These are phyloP conservation scores for Wickerhamiella sergipiensis DNA, from an alignment of 805 yeast genomes.

Conservation along the genomic window DNA sequence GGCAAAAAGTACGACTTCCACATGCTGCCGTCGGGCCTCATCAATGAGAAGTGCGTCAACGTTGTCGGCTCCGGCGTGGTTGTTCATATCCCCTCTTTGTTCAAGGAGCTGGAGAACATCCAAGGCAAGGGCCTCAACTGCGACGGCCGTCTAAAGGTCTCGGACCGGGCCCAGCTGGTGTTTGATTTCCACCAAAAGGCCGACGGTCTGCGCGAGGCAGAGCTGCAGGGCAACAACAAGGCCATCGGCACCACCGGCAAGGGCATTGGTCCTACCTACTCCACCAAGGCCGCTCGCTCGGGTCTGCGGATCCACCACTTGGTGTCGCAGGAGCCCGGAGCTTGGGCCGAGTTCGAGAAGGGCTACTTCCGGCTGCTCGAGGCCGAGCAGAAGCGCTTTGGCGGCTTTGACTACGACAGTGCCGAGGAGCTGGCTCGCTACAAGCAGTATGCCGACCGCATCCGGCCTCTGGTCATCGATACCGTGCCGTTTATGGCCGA, in stretches of 20 bases:
- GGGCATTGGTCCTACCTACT: constrained; percentile 97
- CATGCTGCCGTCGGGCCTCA: constrained; percentile 97
- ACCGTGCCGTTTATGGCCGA: constrained; percentile 63
- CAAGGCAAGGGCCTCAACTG: constrained; percentile 69
- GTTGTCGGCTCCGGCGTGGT: constrained; percentile 95
- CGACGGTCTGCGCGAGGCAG: constrained; percentile 89
- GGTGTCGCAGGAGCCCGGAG: constrained; percentile 74
- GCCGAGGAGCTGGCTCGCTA: constrained; percentile 70
- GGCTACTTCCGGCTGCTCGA: constrained; percentile 64
- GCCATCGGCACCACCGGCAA: constrained; percentile 96
- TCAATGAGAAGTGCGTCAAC: constrained; percentile 81
- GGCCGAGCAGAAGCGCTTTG: constrained; percentile 80
- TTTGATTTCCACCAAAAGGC: constrained; percentile 97
- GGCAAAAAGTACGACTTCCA: constrained; percentile 90
- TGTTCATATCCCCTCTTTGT: constrained; percentile 85
- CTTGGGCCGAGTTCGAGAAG: constrained; percentile 83
- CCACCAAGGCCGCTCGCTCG: constrained; percentile 92
- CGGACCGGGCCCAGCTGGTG: constrained; percentile 91
- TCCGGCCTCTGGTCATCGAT: constrained; percentile 89
- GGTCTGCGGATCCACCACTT: constrained; percentile 95
- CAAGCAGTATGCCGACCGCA: constrained; percentile 54
- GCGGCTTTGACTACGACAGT: constrained; percentile 76
- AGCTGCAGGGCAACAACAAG: constrained; percentile 65
- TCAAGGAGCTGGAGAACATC: constrained; percentile 68
- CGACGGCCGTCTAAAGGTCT: constrained; percentile 64